Base-by-base conservation (phyloP, 2,329 filamentous ascomycete genomes). In the Dissoconium aciculare region DNA sequence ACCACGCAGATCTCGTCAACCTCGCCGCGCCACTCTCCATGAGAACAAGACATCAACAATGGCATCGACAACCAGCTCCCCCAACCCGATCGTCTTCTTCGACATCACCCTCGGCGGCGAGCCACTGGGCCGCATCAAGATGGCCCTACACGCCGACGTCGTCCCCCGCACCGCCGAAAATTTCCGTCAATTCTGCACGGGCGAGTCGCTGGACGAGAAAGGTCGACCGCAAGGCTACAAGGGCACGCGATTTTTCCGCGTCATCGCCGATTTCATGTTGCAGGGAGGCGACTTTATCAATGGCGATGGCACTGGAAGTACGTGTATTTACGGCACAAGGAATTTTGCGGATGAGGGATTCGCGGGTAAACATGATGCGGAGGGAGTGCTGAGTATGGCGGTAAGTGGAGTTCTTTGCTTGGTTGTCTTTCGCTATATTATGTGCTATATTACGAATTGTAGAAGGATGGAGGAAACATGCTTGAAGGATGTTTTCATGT, bases 201-300 rank as follows among this genome's bases (percentile, higher is more conserved):
- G 89, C 46, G 87, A 95, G 63, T 75, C 70, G 43, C 92, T 84
- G 60, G 80, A 80, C 51, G 57, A 69, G 30, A 68, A 73, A 6
- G 82, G 83, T 17, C 67, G 74, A 39, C 78, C 85, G 1, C 80
- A 91, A 52, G 89, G 89, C 40, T 98, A 94, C 67, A 95, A 94
- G 60, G 80, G 81, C 32, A 78, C 72, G 62, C 91, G 83, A 56
- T 94, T 95, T 50, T 89, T 95, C 58, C 76, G 89, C 35, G 82
- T 95, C 46, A 93, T 94, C 55, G 81, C 80, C 59, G 79, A 81
- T 49, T 94, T 95, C 62, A 95, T 95, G 87, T 80, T 89, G 49
- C 89, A 98, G 57, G 87, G 87, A 27, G 89, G 89, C 32, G 89
- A 98, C 57, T 95, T 95, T 55, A 63, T 93, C 26, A 84, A 93